phyloP scores from a whole-genome alignment of 345 rosid genomes.

The Balakata baccata region DNA sequence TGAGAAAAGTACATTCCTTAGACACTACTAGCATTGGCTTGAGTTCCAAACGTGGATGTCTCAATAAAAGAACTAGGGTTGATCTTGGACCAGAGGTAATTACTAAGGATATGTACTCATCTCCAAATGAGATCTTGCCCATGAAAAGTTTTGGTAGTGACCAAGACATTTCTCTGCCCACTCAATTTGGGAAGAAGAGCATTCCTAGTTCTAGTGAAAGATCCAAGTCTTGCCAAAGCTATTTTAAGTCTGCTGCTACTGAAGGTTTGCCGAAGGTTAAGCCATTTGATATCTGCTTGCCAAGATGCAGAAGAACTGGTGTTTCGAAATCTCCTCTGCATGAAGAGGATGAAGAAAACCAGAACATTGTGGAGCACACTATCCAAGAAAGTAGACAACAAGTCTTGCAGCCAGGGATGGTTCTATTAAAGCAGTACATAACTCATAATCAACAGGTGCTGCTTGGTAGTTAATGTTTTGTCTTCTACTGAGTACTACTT shows the following conservation, averaged over 20 bases:
- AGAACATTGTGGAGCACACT: neutral
- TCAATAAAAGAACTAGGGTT: constrained; percentile 8
- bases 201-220: neutral
- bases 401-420: constrained; percentile 55
- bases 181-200: constrained; percentile 12
- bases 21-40: neutral
- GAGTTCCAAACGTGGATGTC: neutral
- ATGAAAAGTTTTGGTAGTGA: neutral
- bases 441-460: constrained; percentile 37
- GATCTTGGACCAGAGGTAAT: constrained; percentile 16
- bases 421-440: constrained; percentile 45
- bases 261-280: constrained; percentile 1
- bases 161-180: constrained; percentile 5
- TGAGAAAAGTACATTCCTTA: neutral
- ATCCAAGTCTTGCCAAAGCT: constrained; percentile 5
- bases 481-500: neutral
- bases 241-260: neutral
- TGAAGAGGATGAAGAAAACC: neutral
- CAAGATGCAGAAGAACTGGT: neutral
- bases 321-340: neutral
- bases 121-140: neutral
- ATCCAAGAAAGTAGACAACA: constrained; percentile 2
- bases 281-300: constrained; percentile 37
- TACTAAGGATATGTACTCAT: neutral
- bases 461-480: neutral